These are phyloP conservation scores for Lumnitzera littorea DNA, from an alignment of 345 rosid species.

Conservation along the genomic window DNA sequence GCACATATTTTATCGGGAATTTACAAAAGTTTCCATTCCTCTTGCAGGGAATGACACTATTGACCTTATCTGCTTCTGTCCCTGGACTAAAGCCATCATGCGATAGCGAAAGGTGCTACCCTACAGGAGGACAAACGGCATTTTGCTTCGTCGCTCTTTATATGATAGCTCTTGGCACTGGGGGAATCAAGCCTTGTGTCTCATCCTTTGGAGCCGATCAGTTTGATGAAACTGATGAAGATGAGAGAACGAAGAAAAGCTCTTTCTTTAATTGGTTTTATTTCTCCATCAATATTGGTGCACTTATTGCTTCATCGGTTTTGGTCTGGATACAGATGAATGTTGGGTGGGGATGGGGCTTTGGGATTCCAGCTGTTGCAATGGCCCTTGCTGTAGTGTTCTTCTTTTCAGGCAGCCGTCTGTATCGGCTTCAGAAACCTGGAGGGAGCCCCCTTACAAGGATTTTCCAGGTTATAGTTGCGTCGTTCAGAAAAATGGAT, in stretches of 20 bases:
- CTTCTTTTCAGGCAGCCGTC: conserved; percentile 67
- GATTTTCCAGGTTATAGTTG: conserved; percentile 71
- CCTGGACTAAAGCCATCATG: conserved; percentile 72
- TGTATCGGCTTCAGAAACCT: conserved; percentile 70
- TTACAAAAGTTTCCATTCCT: background rate
- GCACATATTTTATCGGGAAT: too few relatives aligned
- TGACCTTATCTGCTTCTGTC: conserved; percentile 70
- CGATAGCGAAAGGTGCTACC: conserved; percentile 39
- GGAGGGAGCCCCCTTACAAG: conserved; percentile 94
- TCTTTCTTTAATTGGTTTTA: conserved; percentile 98
- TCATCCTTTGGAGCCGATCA: conserved; percentile 98
- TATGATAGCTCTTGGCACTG: conserved; percentile 88
- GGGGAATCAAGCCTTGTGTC: conserved; percentile 96
- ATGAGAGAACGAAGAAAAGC: conserved; percentile 69
- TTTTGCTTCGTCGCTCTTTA: conserved; percentile 65
- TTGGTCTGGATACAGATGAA: conserved; percentile 96
- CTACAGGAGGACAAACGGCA: conserved; percentile 41
- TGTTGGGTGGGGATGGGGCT: conserved; percentile 98
- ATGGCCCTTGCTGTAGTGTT: conserved; percentile 77
- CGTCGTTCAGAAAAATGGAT: conserved; percentile 57
- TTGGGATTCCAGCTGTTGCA: conserved; percentile 77
- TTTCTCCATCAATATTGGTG: conserved; percentile 83
- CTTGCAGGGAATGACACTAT: conserved; percentile 79
- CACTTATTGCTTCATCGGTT: conserved; percentile 78
- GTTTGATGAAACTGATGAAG: conserved; percentile 76